Base-by-base conservation (phyloP, 1,139 yeast species). In the Zygosaccharomyces pseudobailii region DNA sequence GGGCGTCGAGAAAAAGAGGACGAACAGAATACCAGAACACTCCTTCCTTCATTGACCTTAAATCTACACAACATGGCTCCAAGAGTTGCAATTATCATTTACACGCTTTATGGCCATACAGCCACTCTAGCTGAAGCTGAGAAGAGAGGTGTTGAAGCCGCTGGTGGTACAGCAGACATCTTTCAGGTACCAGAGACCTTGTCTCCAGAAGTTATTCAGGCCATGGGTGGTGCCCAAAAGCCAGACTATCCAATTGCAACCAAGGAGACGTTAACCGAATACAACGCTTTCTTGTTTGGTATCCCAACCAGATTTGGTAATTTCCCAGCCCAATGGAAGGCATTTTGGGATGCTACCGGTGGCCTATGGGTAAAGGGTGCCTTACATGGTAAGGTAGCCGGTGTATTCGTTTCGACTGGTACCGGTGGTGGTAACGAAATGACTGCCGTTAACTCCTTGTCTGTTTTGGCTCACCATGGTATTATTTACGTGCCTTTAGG, bases 281-380 rank as follows among this genome's bases (percentile, higher is more conserved):
- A 82, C 71, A 94, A 87, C 63, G 89, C 84, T 44, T 80, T 84
- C 72, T 57, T 87, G 57, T 84, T 87, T 53, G 95, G 95, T 66
- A 69, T 86, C 55, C 92, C 95, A 65, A 86, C 95, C 51, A 80
- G 95, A 72, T 87, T 67, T 67, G 95, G 95, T 70, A 82, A 77
- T 72, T 74, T 78, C 72, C 88, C 95, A 55, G 85, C 89, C 39
- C 95, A 87, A 72, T 79, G 82, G 77, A 82, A 82, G 69, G 72
- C 89, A 9, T 87, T 84, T 76, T 82, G 89, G 84, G 95, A 86
- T 63, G 69, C 79, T 46, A 84, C 94, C 48, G 94, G 94, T 64
- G 87, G 86, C 46, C 72, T 86, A 55, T 87, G 95, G 95, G 88
- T 86, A 47, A 54, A 68, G 46, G 94, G 95, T 67, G 81, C 80